Evolutionary conservation across 371 early-diverging fungal species (phyloP).

Genomic region (Spiromyces aspiralis): DNA sequence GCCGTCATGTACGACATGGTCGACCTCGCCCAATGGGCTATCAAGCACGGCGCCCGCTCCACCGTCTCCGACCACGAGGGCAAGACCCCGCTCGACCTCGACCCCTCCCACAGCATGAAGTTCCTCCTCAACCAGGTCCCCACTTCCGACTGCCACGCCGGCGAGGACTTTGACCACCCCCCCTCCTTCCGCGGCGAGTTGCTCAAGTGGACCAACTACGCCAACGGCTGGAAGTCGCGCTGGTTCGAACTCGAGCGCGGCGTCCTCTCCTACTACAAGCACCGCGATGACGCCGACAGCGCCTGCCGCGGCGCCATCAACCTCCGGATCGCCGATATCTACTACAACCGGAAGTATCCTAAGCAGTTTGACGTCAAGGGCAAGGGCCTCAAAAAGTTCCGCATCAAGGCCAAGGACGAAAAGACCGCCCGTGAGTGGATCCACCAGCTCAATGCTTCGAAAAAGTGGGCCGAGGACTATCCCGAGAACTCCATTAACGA

Average conservation of each 20-base stretch:
- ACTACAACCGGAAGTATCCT: constrained; percentile 36
- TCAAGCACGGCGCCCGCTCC: constrained; percentile 53
- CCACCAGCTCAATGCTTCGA: constrained; percentile 49
- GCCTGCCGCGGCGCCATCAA: constrained; percentile 61
- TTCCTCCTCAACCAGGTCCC: constrained; percentile 37
- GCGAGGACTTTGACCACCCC: constrained; percentile 27
- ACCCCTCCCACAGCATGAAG: constrained; percentile 33
- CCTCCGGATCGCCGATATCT: constrained; percentile 42
- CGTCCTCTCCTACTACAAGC: constrained; percentile 57
- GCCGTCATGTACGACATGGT: constrained; percentile 38
- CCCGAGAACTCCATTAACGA: background rate
- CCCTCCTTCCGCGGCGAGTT: constrained; percentile 32
- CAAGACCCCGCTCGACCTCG: constrained; percentile 39
- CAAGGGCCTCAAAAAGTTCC: constrained; percentile 48
- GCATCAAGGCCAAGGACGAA: constrained; percentile 41
- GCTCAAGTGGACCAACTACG: constrained; percentile 71
- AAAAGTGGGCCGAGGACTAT: constrained; percentile 31
- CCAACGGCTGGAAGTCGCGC: constrained; percentile 55
- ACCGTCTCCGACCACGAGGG: constrained; percentile 46
- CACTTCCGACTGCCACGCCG: constrained; percentile 19
- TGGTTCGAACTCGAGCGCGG: constrained; percentile 66
- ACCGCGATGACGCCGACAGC: constrained; percentile 47
- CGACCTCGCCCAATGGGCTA: constrained; percentile 43
- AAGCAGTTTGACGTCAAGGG: constrained; percentile 55
- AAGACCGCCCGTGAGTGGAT: constrained; percentile 66